Evolutionary conservation across 2,329 filamentous ascomycete genomes (phyloP).

Genomic region (Acrocalymma vagum): DNA sequence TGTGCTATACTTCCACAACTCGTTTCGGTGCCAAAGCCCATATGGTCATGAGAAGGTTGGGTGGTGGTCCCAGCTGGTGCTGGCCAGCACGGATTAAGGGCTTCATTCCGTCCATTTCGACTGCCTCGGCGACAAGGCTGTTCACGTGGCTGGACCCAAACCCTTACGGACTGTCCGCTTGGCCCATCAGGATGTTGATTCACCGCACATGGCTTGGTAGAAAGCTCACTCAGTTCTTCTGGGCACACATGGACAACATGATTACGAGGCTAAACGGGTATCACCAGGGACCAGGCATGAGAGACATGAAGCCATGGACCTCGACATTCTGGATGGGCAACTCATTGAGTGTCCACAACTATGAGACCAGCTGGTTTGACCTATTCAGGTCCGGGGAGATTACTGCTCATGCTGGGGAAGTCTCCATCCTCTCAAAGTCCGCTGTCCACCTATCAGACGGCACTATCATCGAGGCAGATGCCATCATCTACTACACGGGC

Average conservation of each 20-base stretch:
- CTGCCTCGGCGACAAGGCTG: slow-evolving; percentile 73
- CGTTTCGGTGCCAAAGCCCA: slow-evolving; percentile 59
- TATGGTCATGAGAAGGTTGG: slow-evolving; percentile 62
- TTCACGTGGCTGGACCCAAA: slow-evolving; percentile 61
- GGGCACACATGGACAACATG: slow-evolving; percentile 62
- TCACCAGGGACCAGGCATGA: slow-evolving; percentile 42
- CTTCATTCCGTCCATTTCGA: slow-evolving; percentile 76
- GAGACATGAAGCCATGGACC: slow-evolving; percentile 46
- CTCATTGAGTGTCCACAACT: slow-evolving; percentile 66
- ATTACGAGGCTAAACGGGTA: slow-evolving; percentile 51
- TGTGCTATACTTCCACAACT: slow-evolving; percentile 61
- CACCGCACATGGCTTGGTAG: slow-evolving; percentile 65
- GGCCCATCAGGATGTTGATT: slow-evolving; percentile 61
- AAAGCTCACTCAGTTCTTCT: slow-evolving; percentile 61
- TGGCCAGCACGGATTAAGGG: slow-evolving; percentile 67
- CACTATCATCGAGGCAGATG: slow-evolving; percentile 53
- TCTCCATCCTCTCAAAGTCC: slow-evolving; percentile 54
- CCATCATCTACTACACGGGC: slow-evolving; percentile 61
- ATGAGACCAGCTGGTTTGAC: slow-evolving; percentile 62
- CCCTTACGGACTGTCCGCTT: too few species aligned
- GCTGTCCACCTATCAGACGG: slow-evolving; percentile 58
- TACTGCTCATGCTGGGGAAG: slow-evolving; percentile 62
- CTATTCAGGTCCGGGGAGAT: slow-evolving; percentile 61
- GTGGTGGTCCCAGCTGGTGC: slow-evolving; percentile 65
- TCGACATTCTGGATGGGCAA: slow-evolving; percentile 59